phyloP scores from a whole-genome alignment of 73 alveolate genomes.

The Symbiodinium natans region DNA sequence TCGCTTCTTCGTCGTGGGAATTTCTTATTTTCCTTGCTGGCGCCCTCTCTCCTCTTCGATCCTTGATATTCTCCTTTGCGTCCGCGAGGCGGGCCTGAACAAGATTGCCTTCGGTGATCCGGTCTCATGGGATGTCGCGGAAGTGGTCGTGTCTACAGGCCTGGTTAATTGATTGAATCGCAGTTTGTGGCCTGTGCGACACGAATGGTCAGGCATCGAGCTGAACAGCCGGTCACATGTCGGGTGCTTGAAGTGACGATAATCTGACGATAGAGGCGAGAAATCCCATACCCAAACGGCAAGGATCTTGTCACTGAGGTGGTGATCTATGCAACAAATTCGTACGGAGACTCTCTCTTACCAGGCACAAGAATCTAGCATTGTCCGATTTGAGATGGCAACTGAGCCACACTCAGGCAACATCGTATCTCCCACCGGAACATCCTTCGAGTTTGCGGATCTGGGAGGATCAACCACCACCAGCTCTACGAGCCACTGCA shows the following conservation, averaged over 20 bases:
- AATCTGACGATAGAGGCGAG: too few species aligned
- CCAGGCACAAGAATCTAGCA: neutral
- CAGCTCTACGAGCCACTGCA: too few species aligned
- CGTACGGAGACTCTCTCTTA: neutral
- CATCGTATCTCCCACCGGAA: neutral
- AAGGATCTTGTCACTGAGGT: neutral
- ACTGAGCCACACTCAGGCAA: neutral
- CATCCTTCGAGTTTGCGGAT: neutral
- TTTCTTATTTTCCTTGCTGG: too few species aligned
- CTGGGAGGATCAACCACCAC: neutral
- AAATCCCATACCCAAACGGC: neutral
- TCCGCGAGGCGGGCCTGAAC: neutral
- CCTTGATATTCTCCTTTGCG: too few species aligned
- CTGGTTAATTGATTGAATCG: too few species aligned
- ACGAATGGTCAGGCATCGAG: neutral
- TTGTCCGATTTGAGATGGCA: neutral
- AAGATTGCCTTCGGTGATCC: neutral
- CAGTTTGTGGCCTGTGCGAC: too few species aligned
- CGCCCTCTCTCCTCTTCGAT: too few species aligned
- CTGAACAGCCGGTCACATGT: neutral
- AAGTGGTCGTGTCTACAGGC: neutral
- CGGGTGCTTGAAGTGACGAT: neutral
- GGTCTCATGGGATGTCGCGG: neutral
- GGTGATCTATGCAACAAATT: neutral
- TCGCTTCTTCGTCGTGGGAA: too few species aligned